Evolutionary conservation across 2,329 filamentous ascomycete genomes (phyloP).

Genomic region (Leptographium lundbergii): DNA sequence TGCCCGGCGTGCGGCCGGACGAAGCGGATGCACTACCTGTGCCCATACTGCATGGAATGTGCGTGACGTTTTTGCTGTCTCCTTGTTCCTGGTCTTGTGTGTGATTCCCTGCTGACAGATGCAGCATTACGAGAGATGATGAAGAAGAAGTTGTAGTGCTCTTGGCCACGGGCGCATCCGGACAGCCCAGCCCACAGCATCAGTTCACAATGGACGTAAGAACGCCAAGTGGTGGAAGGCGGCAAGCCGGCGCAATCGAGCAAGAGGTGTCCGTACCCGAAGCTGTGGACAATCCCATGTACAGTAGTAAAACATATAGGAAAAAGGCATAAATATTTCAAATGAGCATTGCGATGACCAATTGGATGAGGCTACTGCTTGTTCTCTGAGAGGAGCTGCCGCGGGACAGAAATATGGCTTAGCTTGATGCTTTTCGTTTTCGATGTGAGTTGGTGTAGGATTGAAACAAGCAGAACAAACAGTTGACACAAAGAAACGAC

Average conservation of each 20-base stretch:
- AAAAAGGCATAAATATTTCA: neutral
- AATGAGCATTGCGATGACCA: neutral
- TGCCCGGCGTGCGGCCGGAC: conserved; percentile 79
- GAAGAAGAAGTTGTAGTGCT: conserved; percentile 4
- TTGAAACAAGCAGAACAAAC: too few relatives aligned
- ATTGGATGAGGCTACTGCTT: neutral
- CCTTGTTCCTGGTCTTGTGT: neutral
- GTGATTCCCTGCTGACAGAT: conserved; percentile 9
- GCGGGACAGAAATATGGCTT: too few relatives aligned
- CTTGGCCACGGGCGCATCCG: neutral
- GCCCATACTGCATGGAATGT: conserved; percentile 53
- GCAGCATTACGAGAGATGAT: conserved; percentile 33
- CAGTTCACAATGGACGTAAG: neutral
- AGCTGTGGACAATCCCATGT: neutral
- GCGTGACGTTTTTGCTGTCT: neutral
- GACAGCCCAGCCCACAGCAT: neutral
- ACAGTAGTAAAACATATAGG: neutral
- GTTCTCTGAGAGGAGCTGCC: too few relatives aligned
- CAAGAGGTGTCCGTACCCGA: neutral
- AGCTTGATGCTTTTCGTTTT: too few relatives aligned
- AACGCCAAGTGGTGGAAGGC: neutral
- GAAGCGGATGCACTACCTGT: conserved; percentile 83
- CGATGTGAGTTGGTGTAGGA: too few relatives aligned
- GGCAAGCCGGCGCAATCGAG: neutral
- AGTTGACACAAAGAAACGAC: too few relatives aligned